Conservation (phyloP, 2,329 filamentous ascomycete genomes). For the Nemania bipapillata region DNA sequence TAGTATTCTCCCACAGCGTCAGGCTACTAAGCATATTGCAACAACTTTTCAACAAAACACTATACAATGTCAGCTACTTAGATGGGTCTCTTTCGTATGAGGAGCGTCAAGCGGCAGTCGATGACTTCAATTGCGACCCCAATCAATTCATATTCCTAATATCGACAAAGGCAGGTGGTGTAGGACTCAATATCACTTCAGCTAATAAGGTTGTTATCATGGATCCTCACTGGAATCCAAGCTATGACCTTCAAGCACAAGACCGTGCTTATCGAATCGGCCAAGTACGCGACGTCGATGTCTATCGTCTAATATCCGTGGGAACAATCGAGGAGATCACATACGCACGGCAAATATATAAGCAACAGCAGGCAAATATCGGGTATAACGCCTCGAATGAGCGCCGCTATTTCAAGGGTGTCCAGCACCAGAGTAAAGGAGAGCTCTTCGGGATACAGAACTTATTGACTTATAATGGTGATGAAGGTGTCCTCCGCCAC, state of each 20-base stretch:
- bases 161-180: constrained; percentile 90
- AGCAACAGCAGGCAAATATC: constrained; percentile 98
- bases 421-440: constrained; percentile 88
- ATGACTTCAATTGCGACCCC: constrained; percentile 90
- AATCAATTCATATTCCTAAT: constrained; percentile 94
- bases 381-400: constrained; percentile 93
- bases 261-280: constrained; percentile 96
- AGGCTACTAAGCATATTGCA: constrained; percentile 84
- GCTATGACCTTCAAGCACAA: constrained; percentile 93
- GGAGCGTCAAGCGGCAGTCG: constrained; percentile 82
- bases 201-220: constrained; percentile 98
- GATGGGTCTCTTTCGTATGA: constrained; percentile 86
- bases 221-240: constrained; percentile 97
- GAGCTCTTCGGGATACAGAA: constrained; percentile 94
- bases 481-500: constrained; percentile 85
- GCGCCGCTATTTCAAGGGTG: constrained; percentile 92
- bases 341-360: constrained; percentile 97
- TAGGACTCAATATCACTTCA: constrained; percentile 94
- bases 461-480: constrained; percentile 81
- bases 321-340: constrained; percentile 98
- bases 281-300: constrained; percentile 90
- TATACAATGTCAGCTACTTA: constrained; percentile 90
- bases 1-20: constrained; percentile 94
- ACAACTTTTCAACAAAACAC: constrained; percentile 85
- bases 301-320: constrained; percentile 88